Base-by-base conservation (phyloP, 106 monocot genomes). In the Dendrobium huoshanense region DNA sequence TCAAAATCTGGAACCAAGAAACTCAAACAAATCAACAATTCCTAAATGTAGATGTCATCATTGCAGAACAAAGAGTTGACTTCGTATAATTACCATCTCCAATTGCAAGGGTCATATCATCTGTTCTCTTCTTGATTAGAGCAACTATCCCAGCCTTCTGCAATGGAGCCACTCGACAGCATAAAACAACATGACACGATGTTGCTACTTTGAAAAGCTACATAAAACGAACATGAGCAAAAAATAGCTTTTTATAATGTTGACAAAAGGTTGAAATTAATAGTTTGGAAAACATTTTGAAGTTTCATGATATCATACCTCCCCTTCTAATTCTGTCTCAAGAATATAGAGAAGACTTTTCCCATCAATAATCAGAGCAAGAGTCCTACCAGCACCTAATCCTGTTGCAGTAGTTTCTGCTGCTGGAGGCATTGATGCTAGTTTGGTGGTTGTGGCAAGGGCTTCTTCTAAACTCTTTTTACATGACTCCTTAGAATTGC, bases 81-180 rank as follows among this genome's bases (percentile, higher is more conserved):
- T 41, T 42, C 31, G 15, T 20, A 74, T 49, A 24, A 58, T 75
- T 89, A 98, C 98, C 98, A 91, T 99, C 98, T 82, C 98, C 95
- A 86, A 99, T 95, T 54, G 98, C 92, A 78, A 99, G 93, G 59
- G 98, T 99, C 95, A 99, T 92, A 81, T 93, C 92, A 78, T 84
- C 85, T 41, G 98, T 99, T 81, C 92, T 82, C 22, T 90, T 91
- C 83, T 99, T 99, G 59, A 99, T 91, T 31, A 99, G 93, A 54
- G 92, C 86, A 65, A 99, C 98, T 75, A 99, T 90, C 19, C 98
- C 98, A 72, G 97, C 97, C 74, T 98, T 98, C 75, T 98, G 97
- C 61, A 98, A 83, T 70, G 97, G 97, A 55, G 99, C 99, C 31
- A 99, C 99, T 75, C 99, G 91, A 59, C 99, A 99, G 77, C 99